Conservation (phyloP, 1,139 yeast species). For the Sugiyamaella neomexicana region DNA sequence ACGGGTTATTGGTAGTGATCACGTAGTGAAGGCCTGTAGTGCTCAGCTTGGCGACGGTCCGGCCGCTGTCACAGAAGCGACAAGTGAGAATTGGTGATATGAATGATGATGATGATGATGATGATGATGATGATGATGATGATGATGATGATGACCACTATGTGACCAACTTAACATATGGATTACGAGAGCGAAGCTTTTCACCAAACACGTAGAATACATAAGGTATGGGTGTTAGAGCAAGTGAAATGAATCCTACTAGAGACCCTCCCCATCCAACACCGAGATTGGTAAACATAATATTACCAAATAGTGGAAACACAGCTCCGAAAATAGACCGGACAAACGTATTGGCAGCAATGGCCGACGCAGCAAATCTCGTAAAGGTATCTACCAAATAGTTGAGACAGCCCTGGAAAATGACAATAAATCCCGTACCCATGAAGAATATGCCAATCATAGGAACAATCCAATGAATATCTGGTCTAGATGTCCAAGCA, state of each 20-base stretch:
- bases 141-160: too few relatives aligned
- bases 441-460: constrained; percentile 62
- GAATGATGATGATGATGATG: too few relatives aligned
- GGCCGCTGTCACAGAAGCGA: too few relatives aligned
- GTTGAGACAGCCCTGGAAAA: constrained; percentile 57
- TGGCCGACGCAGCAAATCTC: constrained; percentile 69
- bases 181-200: constrained; percentile 55
- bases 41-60: too few relatives aligned
- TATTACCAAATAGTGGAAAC: constrained; percentile 71
- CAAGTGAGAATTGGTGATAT: too few relatives aligned
- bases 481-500: constrained; percentile 63
- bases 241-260: constrained; percentile 55
- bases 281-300: constrained; percentile 56
- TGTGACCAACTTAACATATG: constrained; percentile 41
- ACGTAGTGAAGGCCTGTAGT: too few relatives aligned
- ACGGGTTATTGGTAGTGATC: too few relatives aligned
- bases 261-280: constrained; percentile 63
- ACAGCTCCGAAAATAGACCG: constrained; percentile 71
- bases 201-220: constrained; percentile 60
- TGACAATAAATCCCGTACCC: constrained; percentile 62
- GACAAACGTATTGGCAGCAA: constrained; percentile 74
- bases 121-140: too few relatives aligned
- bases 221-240: constrained; percentile 67
- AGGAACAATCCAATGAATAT: constrained; percentile 77
- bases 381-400: constrained; percentile 66